Evolutionary conservation across 2,329 filamentous ascomycete genomes (phyloP), one percentile per base, ranked within the genome.

Genomic region (Fusarium sp.): DNA sequence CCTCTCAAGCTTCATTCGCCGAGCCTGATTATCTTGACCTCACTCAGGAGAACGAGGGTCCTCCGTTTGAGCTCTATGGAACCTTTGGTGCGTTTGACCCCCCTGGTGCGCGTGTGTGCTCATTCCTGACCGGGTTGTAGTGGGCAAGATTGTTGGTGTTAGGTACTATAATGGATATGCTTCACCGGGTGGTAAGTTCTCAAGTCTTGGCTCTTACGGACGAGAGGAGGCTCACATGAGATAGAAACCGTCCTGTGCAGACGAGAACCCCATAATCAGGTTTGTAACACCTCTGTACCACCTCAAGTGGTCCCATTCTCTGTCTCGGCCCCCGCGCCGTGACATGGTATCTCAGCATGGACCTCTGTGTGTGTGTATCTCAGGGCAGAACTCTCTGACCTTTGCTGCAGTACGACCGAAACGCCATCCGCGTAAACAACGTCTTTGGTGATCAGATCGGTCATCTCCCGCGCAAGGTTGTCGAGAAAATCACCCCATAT

Each of bases 381-480:
- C 41, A 58, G 64, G 24, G 20, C 66, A 62, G 31, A 73, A 73
- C 52, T 57, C 43, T 54, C 50, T 54, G 6, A n/a, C 62, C 29
- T 14, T 16, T 35, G 20, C 35, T 56, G 20, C 48, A 85, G 75
- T 94, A 93, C 79, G 94, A 97, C 79, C 72, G 76, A 7, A 97
- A 97, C 82, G 94, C 94, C 0, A 94, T 97, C 67, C 89, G 91
- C 6, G 90, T 97, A 2, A 88, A 93, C 77, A 97, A 97, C 81
- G 93, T 95, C 16, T 88, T 93, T 78, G 89, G 90, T 18, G 81
- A 82, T 9, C 94, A 97, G 78, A 94, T 97, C 76, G 95, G 95
- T 1, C 94, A 97, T 82, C 86, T 97, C 45, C 92, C 93, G 8
- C 86, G 90, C 14, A 86, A 83, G 1, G 79, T 94, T 24, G 94